A percentile compares a stretch with the other conserved stretches of the same genome.
Conservation (phyloP, 495 filamentous ascomycete species). For the Daldinia childiae region DNA sequence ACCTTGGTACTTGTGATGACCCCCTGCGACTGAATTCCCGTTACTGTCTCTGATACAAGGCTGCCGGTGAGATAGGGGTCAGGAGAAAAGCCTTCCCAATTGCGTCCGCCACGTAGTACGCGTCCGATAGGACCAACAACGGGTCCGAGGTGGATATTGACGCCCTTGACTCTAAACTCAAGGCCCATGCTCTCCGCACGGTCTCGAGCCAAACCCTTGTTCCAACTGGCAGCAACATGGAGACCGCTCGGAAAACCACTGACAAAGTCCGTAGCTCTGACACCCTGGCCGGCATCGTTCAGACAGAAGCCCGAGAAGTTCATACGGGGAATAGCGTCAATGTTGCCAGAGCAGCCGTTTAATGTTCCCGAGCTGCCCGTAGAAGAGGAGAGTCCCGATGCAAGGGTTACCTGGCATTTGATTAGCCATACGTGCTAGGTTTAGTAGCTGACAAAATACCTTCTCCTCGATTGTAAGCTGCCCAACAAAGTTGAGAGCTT, state of each 20-base stretch:
- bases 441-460: conserved; percentile 55
- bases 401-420: conserved; percentile 66
- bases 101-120: conserved; percentile 59
- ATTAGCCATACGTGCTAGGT: conserved; percentile 43
- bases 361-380: conserved; percentile 45
- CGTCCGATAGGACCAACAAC: conserved; percentile 66
- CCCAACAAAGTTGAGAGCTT: conserved; percentile 79
- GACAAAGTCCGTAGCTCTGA: conserved; percentile 68
- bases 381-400: conserved; percentile 51
- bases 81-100: conserved; percentile 64
- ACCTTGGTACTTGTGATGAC: conserved; percentile 65
- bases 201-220: conserved; percentile 58
- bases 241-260: conserved; percentile 64
- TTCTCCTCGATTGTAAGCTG: conserved; percentile 88
- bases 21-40: conserved; percentile 61
- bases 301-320: conserved; percentile 70
- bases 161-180: conserved; percentile 68
- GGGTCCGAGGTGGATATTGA: conserved; percentile 74
- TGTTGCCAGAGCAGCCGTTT: conserved; percentile 62
- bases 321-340: conserved; percentile 60
- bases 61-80: conserved; percentile 59
- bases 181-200: conserved; percentile 62
- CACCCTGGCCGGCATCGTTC: conserved; percentile 67
- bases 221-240: conserved; percentile 67
- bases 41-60: conserved; percentile 54